Evolutionary conservation across 192 early-diverging fungal species (phyloP).

Genomic region (Umbelopsis ramanniana): DNA sequence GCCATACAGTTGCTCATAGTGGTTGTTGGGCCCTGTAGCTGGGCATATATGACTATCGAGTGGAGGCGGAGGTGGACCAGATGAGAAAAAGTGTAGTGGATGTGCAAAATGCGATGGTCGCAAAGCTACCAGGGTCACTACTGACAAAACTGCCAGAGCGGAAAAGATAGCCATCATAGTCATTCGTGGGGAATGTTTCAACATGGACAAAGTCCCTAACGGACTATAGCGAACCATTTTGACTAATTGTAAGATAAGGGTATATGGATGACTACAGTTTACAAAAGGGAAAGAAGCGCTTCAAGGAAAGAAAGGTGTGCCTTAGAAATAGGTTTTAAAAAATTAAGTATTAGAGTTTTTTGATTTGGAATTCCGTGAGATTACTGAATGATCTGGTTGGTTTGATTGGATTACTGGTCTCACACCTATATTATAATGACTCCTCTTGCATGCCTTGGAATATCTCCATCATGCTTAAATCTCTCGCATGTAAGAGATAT

Average conservation of each 20-base stretch:
- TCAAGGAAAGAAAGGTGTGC: not conserved
- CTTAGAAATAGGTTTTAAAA: too few relatives aligned
- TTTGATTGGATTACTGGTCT: too few relatives aligned
- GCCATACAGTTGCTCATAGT: conserved; percentile 20
- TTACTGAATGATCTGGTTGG: too few relatives aligned
- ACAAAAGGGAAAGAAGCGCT: not conserved
- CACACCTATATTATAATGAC: too few relatives aligned
- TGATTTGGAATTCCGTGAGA: too few relatives aligned
- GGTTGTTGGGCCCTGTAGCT: conserved; percentile 2
- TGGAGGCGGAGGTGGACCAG: not conserved
- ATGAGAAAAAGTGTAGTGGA: conserved; percentile 4
- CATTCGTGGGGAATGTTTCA: not conserved
- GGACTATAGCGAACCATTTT: conserved; percentile 17
- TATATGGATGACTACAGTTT: not conserved
- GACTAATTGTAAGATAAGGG: not conserved
- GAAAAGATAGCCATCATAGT: not conserved
- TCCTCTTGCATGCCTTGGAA: too few relatives aligned
- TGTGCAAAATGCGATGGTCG: not conserved
- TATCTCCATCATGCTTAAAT: too few relatives aligned
- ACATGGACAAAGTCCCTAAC: not conserved
- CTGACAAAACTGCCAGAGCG: not conserved
- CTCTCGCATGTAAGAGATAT: too few relatives aligned
- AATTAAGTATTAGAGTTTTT: too few relatives aligned
- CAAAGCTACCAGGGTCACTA: not conserved
- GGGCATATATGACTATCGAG: not conserved